These are phyloP conservation scores for Pascua sp. DNA, from an alignment of 1,284 basidiomycete genomes.

Conservation along the genomic window DNA sequence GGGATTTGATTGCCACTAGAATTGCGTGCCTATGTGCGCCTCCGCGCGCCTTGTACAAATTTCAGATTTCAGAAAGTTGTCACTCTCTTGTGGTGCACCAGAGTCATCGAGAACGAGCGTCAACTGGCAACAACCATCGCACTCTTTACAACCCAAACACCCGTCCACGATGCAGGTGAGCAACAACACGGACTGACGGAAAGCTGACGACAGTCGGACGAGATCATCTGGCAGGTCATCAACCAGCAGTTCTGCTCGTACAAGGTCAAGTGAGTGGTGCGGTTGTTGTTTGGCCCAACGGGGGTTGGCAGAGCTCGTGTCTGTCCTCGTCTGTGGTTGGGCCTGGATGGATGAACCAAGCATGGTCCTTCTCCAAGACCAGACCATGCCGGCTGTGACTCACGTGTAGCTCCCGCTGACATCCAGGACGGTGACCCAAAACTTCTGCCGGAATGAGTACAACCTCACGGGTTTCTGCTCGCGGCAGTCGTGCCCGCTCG, in stretches of 20 bases:
- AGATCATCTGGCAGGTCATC: slow-evolving; percentile 92
- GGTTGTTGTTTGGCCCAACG: too few relatives aligned
- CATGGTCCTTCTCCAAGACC: too few relatives aligned
- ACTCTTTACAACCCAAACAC: not conserved
- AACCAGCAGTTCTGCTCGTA: slow-evolving; percentile 90
- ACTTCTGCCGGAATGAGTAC: slow-evolving; percentile 98
- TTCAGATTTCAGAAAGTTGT: slow-evolving; percentile 9
- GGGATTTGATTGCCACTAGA: not conserved
- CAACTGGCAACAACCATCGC: not conserved
- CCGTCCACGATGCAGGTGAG: slow-evolving; percentile 41
- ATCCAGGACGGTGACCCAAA: slow-evolving; percentile 80
- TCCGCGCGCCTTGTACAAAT: not conserved
- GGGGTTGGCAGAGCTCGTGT: too few relatives aligned
- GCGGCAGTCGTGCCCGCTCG: slow-evolving; percentile 92
- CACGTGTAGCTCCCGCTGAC: not conserved
- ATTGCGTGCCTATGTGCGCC: not conserved
- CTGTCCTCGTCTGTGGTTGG: too few relatives aligned
- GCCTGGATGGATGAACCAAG: too few relatives aligned
- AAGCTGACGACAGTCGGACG: slow-evolving; percentile 68
- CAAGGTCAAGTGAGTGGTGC: slow-evolving; percentile 81
- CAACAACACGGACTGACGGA: not conserved
- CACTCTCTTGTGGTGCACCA: not conserved
- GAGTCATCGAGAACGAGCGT: not conserved
- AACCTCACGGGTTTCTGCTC: slow-evolving; percentile 98
- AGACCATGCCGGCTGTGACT: not conserved